These are phyloP conservation scores for Solanum tacnaense DNA, from an alignment of 257 asterid genomes.

Conservation along the genomic window DNA sequence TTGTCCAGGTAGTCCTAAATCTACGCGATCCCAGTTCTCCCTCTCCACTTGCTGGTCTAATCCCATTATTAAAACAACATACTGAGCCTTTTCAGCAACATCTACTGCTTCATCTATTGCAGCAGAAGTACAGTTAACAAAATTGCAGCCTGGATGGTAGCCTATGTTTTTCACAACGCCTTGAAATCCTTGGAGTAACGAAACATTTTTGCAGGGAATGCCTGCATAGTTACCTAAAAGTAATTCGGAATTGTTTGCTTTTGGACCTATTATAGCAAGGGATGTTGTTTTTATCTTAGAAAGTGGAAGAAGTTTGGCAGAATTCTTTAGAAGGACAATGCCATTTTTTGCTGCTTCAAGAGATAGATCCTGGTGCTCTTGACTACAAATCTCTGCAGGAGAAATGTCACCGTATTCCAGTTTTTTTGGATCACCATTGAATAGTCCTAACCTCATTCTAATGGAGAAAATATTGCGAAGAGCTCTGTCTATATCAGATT, in stretches of 20 bases:
- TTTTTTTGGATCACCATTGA: conserved; percentile 43
- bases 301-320: conserved; percentile 40
- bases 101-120: conserved; percentile 20
- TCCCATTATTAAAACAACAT: conserved; percentile 55
- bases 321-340: conserved; percentile 65
- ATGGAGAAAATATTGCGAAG: conserved; percentile 52
- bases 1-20: conserved; percentile 45
- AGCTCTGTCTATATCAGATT: conserved; percentile 50
- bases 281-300: conserved; percentile 25
- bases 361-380: conserved; percentile 43
- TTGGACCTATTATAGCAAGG: conserved; percentile 55
- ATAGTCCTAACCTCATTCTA: conserved; percentile 60
- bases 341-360: conserved; percentile 58
- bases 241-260: conserved; percentile 21
- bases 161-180: conserved; percentile 3
- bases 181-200: conserved; percentile 46
- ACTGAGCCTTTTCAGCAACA: conserved; percentile 29
- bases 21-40: conserved; percentile 39
- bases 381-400: conserved; percentile 33
- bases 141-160: conserved; percentile 36
- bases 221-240: conserved; percentile 65
- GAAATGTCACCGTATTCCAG: conserved; percentile 28
- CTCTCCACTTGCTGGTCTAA: conserved; percentile 51
- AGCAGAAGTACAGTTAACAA: conserved; percentile 32
- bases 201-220: conserved; percentile 35